Base-by-base conservation (phyloP, 441 rosid species). In the Pelargonium citronellum region DNA sequence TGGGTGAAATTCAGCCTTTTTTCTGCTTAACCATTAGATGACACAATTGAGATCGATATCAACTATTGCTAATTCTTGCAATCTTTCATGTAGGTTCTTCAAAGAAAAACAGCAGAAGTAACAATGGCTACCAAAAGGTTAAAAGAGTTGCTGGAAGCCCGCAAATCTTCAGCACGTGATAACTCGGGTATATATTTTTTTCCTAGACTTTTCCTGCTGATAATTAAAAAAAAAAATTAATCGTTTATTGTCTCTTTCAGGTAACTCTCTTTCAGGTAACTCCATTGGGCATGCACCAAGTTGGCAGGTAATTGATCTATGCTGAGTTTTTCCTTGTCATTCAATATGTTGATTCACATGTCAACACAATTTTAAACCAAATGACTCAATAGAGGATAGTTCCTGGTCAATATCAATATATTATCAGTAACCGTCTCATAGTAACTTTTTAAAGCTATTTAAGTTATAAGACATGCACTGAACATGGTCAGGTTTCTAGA, bases 41-140 rank as follows among this genome's bases (percentile, higher is more conserved):
- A 1, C 22, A 55, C 7, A 55, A 6, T 55, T 55, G 24, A 55
- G 22, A 55, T 55, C 24, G 6, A 17, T 55, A 8, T 24, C 12
- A 24, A 10, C 15, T 61, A 27, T 27, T 20, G 30, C 49, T 9
- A 37, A 27, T 24, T 43, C 11, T 58, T 74, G 37, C 5, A 37
- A 27, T 61, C 53, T n/a, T 58, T 74, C 67, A 68, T 79, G 66
- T 81, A 88, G 93, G 91, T 88, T 88, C 91, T 88, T 72, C 93
- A 88, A 70, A 85, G 93, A 68, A 88, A 88, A 81, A 85, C 91
- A 51, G 89, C 85, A 78, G 91, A 85, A 70, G 91, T 87, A 41
- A 82, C 91, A 68, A 74, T 82, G 80, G 91, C 89, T 62, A 85
- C 87, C 73, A 87, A 83, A 82, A 83, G 89, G 80, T 79, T 87